Conservation (phyloP, 805 yeast genomes). For the Wickerhamiella azymoides region DNA sequence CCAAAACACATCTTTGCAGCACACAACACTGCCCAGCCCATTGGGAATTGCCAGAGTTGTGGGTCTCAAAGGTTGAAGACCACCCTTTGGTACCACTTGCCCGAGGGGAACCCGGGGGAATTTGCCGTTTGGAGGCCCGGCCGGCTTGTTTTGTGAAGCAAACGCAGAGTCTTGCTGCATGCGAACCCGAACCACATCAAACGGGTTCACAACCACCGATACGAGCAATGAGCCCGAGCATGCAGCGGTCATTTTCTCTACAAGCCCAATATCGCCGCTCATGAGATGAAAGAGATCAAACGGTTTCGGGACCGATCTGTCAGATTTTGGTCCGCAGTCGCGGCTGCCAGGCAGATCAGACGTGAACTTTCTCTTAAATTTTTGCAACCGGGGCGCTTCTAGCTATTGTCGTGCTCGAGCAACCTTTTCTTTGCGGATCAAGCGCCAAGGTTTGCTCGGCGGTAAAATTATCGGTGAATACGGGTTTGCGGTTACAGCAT, state of each 20-base stretch:
- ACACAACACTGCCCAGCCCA: slow-evolving; percentile 26
- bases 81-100: too few relatives aligned
- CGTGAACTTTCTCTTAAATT: too few relatives aligned
- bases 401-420: too few relatives aligned
- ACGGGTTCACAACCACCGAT: slow-evolving; percentile 30
- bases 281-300: background rate
- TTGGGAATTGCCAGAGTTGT: background rate
- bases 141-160: background rate
- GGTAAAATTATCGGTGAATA: too few relatives aligned
- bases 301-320: too few relatives aligned
- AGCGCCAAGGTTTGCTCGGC: too few relatives aligned
- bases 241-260: slow-evolving; percentile 26
- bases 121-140: background rate
- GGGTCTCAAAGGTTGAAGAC: background rate
- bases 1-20: slow-evolving; percentile 29
- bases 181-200: slow-evolving; percentile 32
- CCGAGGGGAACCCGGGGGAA: background rate
- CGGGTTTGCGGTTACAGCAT: too few relatives aligned
- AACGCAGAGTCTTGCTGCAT: slow-evolving; percentile 27
- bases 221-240: slow-evolving; percentile 31
- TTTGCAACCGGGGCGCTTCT: too few relatives aligned
- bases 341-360: too few relatives aligned
- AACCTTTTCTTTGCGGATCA: too few relatives aligned
- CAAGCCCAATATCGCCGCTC: slow-evolving; percentile 3
- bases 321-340: too few relatives aligned